A percentile compares a stretch with the other conserved stretches of the same genome.
Evolutionary conservation across 106 monocot species (phyloP).

Genomic region (Phalaenopsis aphrodite): DNA sequence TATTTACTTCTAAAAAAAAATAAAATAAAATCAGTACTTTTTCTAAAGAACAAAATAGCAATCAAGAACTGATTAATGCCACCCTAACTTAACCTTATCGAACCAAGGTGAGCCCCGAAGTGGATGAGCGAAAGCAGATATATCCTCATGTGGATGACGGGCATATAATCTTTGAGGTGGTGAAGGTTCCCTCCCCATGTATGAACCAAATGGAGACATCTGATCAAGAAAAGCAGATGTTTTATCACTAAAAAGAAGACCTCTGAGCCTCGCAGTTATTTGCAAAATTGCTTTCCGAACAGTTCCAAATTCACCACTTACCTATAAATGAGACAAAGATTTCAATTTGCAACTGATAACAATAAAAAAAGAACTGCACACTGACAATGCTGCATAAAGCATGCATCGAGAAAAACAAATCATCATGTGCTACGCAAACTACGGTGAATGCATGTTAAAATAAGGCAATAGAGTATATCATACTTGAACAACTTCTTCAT

Average conservation of each 20-base stretch:
- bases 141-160: conserved; percentile 46
- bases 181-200: conserved; percentile 40
- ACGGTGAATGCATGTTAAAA: not conserved
- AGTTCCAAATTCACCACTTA: conserved; percentile 51
- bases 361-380: not conserved
- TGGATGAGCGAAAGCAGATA: conserved; percentile 23
- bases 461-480: not conserved
- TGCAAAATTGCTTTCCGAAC: conserved; percentile 79
- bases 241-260: conserved; percentile 77
- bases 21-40: too few species aligned
- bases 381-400: not conserved
- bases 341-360: not conserved
- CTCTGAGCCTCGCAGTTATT: conserved; percentile 69
- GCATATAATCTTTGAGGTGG: conserved; percentile 42
- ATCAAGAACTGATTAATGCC: too few species aligned
- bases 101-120: conserved; percentile 13
- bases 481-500: conserved; percentile 86
- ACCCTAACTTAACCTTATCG: too few species aligned
- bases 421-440: not conserved
- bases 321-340: conserved; percentile 23
- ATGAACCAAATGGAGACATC: conserved; percentile 47
- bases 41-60: too few species aligned
- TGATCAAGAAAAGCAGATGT: conserved; percentile 39
- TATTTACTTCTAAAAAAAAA: too few species aligned
- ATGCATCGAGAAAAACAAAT: not conserved